Evolutionary conservation across 2,329 filamentous ascomycete genomes (phyloP).

Genomic region (Exophiala xenobiotica): DNA sequence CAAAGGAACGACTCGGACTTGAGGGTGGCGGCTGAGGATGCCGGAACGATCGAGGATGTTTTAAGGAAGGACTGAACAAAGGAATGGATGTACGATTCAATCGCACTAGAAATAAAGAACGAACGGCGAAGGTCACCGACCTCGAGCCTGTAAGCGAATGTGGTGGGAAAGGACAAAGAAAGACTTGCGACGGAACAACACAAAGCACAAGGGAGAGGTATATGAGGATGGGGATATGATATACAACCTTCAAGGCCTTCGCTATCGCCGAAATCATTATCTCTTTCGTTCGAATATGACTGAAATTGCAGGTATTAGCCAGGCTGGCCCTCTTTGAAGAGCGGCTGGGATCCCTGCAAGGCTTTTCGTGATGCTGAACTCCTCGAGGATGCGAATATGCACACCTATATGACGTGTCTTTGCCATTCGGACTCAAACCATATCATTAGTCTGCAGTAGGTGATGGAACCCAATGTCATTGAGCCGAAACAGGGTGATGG

Average conservation of each 20-base stretch:
- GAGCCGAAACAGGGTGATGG: too few species aligned
- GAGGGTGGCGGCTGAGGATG: conserved; percentile 4
- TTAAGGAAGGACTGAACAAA: conserved; percentile 23
- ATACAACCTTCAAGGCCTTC: conserved; percentile 9
- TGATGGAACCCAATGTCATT: too few species aligned
- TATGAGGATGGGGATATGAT: conserved; percentile 8
- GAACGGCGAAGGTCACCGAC: conserved; percentile 26
- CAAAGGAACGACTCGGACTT: conserved; percentile 1
- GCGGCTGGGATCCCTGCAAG: background rate
- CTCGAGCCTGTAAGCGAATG: conserved; percentile 27
- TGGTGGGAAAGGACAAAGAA: conserved; percentile 18
- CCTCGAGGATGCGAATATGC: background rate
- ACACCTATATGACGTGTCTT: background rate
- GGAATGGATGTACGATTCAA: conserved; percentile 24
- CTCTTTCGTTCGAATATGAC: background rate
- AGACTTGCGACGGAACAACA: conserved; percentile 12
- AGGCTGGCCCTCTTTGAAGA: background rate
- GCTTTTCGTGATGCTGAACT: background rate
- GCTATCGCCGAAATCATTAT: background rate
- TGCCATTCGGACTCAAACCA: too few species aligned
- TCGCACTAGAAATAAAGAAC: conserved; percentile 27
- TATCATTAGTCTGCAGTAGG: too few species aligned
- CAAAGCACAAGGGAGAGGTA: conserved; percentile 1
- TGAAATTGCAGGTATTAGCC: conserved; percentile 21
- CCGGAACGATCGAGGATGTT: conserved; percentile 14